Base-by-base conservation (phyloP, 495 filamentous ascomycete genomes). In the Schizothecium vesticola region DNA sequence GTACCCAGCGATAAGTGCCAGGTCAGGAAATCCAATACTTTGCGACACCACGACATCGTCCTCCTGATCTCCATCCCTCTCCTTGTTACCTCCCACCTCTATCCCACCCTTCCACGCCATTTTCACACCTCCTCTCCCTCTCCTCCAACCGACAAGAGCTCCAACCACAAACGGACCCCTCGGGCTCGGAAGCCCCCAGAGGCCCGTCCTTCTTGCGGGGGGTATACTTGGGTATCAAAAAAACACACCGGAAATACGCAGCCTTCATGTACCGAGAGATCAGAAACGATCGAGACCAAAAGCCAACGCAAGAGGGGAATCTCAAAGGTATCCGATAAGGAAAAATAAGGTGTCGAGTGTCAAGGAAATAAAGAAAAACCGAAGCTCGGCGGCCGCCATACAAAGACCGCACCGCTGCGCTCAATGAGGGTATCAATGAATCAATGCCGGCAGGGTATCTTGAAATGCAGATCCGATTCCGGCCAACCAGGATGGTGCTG, bases 391-490 rank as follows among this genome's bases (percentile, higher is more conserved):
- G 59, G 64, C 33, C 33, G 59, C 13, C 66, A n/a, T 33, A 51
- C 26, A 26, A 62, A 56, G 26, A 21, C 67, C 51, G 24, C 29
- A 57, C 59, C 60, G 59, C 60, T 51, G 43, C 19, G 28, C 65
- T 61, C 64, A 67, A 63, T 61, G 69, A 67, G 80, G 78, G 80
- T 82, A 83, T 82, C 79, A 80, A 79, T 74, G 77, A 79, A 81
- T 77, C 80, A 82, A 78, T 82, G 80, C 82, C 72, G 78, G 75
- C 73, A 76, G 81, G 82, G 82, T 83, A 82, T 83, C 81, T 83
- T 79, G 79, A 84, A 83, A 84, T 83, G 82, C 82, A 84, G 79
- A 83, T 80, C 82, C 80, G 80, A 74, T 77, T 78, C 79, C 80
- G 78, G 78, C 79, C 79, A 79, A 79, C 77, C 70, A 76, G 72